Evolutionary conservation across 164 flowering plant species (phyloP).

Genomic region (Piper betle): DNA sequence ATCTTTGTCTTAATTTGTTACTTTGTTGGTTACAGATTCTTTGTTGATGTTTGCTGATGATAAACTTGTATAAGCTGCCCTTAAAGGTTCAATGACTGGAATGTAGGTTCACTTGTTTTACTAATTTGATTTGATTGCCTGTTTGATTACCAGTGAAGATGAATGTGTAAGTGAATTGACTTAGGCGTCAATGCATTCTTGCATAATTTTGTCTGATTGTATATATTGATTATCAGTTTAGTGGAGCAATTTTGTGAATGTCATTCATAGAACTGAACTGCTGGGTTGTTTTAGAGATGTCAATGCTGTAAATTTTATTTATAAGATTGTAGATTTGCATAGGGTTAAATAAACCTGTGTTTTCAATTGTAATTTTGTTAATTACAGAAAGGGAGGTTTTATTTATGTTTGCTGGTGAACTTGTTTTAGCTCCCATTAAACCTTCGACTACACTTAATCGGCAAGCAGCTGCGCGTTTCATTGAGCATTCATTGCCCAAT

Average conservation of each 20-base stretch:
- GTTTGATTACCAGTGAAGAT: too few relatives aligned
- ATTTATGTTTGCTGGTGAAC: neutral
- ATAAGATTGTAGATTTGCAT: neutral
- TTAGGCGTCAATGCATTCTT: too few relatives aligned
- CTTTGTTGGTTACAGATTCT: neutral
- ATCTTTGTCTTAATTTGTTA: too few relatives aligned
- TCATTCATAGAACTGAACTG: too few relatives aligned
- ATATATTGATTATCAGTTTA: neutral
- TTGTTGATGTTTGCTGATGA: neutral
- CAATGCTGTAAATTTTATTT: neutral
- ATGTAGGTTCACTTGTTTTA: too few relatives aligned
- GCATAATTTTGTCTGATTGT: neutral
- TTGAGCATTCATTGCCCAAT: conserved; percentile 90
- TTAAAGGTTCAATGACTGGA: too few relatives aligned
- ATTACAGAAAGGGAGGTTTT: neutral
- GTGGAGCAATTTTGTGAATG: neutral
- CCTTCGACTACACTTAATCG: conserved; percentile 67
- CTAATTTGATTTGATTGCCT: too few relatives aligned
- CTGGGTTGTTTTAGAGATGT: neutral
- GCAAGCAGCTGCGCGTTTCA: conserved; percentile 85
- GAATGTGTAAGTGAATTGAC: too few relatives aligned
- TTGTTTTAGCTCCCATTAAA: conserved; percentile 56
- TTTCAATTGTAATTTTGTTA: neutral
- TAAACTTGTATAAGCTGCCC: too few relatives aligned
- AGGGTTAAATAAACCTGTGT: neutral